Base-by-base conservation (phyloP, 1,284 basidiomycete species). In the Crucibulum cyathiforme region DNA sequence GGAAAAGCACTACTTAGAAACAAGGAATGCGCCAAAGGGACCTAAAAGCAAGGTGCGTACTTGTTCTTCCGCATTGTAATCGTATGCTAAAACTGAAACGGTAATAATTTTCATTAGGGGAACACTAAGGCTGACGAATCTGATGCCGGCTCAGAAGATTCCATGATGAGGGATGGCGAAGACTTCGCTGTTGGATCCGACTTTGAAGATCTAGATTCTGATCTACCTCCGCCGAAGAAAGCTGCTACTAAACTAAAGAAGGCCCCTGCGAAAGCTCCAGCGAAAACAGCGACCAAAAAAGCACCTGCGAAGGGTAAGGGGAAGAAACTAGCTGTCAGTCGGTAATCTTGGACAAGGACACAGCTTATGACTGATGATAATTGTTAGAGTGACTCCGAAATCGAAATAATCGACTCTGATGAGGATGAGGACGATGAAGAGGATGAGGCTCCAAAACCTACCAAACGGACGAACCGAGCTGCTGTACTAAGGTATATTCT, bases 151-250 rank as follows among this genome's bases (percentile, higher is more conserved):
- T 93, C 91, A 1, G 85, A 85, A 34, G 94, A 96, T 70, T 95
- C 93, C 13, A 96, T 95, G 92, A 79, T 84, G 79, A 83, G 87
- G 84, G 86, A 90, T 39, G 66, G 87, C 49, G 85, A 87, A 58
- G 80, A 75, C 5, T 79, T 73, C 15, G 81, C 77, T 7, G 79
- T 71, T 12, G 80, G 77, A 2, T 85, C 83, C 13, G 85, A 86
- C 61, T 84, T 83, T 46, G 83, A 84, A n/a, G 85, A 85, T 50
- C 73, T 75, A 34, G 82, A 80, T 35, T 80, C 78, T 2, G 82
- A 84, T 46, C 77, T 71, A 36, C 80, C 83, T 34, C 74, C 81
- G 47, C 80, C 81, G 39, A 87, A 85, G 73, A 86, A 84, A 68
- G 82, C 80, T 52, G 71, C 69, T 5, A 61, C 72, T 3, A 58